These are phyloP conservation scores for Fusarium avenaceum DNA, from an alignment of 2,329 filamentous ascomycete species.

Conservation along the genomic window DNA sequence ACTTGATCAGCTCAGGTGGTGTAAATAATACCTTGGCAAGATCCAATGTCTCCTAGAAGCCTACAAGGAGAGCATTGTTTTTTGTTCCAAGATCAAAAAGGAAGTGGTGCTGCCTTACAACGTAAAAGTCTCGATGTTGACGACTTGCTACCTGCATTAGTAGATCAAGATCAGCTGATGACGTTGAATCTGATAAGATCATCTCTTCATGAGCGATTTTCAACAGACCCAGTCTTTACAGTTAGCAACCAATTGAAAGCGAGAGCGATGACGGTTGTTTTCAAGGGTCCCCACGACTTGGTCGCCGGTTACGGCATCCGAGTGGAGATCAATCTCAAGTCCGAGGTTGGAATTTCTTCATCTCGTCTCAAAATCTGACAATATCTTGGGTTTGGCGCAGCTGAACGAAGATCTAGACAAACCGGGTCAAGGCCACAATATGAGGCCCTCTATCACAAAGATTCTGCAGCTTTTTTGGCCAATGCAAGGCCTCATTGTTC, in stretches of 20 bases:
- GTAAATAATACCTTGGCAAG: background rate
- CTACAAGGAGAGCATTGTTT: background rate
- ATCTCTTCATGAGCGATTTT: constrained; percentile 43
- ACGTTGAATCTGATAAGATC: constrained; percentile 38
- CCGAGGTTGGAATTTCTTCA: constrained; percentile 20
- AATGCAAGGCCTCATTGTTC: background rate
- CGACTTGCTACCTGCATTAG: constrained; percentile 33
- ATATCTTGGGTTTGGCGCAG: background rate
- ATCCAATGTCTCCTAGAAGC: background rate
- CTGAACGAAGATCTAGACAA: background rate
- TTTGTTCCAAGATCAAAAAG: constrained; percentile 4
- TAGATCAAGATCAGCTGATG: constrained; percentile 30
- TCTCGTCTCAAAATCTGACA: background rate
- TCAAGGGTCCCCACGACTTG: constrained; percentile 37
- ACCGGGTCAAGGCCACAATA: background rate
- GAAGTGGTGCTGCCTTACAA: constrained; percentile 5
- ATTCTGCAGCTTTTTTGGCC: background rate
- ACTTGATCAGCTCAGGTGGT: background rate
- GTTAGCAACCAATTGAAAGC: background rate
- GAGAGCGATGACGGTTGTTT: background rate
- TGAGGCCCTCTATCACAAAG: background rate
- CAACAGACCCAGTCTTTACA: background rate
- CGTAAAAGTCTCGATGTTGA: background rate
- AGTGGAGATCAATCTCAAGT: constrained; percentile 10
- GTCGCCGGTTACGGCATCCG: constrained; percentile 24